Evolutionary conservation across 768 basidiomycete genomes (phyloP), one percentile per base, ranked within the genome.

Genomic region (Butyriboletus loyo): DNA sequence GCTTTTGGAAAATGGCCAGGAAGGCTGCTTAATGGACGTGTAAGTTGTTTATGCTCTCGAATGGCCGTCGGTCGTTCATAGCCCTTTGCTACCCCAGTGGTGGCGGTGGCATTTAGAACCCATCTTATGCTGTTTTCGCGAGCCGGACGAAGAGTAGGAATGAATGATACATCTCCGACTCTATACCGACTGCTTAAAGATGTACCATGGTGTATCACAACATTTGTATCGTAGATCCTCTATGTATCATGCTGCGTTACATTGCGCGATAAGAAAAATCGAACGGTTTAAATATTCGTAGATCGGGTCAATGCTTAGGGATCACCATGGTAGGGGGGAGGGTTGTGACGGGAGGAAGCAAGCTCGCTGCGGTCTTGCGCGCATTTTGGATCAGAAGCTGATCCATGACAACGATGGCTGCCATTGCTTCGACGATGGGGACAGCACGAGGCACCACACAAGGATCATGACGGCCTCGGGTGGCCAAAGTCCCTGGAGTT

Each of bases 341-440:
- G n/a, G 91, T 92, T 22, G 83, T 86, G 62, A 95, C 71, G 28
- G 89, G 77, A 19, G 95, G 92, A n/a, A 98, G 80, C 34, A 93
- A 74, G 44, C 81, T 73, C 7, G 86, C 80, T 2, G 95, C 82
- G 1, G 86, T 75, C 66, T 78, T 78, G 45, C 96, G 84, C 9
- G 94, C 78, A 58, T 92, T 90, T 73, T 98, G 96, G 52, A 91
- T 84, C 36, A 98, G 79, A 52, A 98, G 77, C 63, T 88, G 83
- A 67, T 99, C 97, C 87, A 99, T 92, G 59, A 97, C 80, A 53
- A 98, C 96, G 44, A 98, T 78, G 25, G 88, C 86, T 0, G 96
- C 93, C 97, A 99, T 99, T 1, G 92, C 85, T 74, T 99, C 97
- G 39, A 98, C 96, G 62, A 99, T 99, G 38, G 97, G 94, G 9